These are phyloP conservation scores for Ophiocordyceps camponoti-rufipedis DNA, from an alignment of 2,329 filamentous ascomycete species.

Conservation along the genomic window DNA sequence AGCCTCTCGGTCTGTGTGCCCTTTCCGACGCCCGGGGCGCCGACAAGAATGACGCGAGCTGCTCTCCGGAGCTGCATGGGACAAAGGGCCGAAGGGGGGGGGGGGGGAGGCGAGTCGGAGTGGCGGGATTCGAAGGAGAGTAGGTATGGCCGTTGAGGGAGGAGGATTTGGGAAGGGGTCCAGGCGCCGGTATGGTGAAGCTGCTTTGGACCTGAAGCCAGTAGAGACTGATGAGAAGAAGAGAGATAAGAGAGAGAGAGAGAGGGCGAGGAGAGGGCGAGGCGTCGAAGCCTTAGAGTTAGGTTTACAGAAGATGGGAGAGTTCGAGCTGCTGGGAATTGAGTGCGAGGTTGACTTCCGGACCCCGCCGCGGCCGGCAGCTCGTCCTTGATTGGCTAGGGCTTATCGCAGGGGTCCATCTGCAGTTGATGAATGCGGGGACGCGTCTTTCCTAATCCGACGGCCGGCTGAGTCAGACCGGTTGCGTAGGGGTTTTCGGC, in stretches of 20 bases:
- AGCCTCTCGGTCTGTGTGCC: conserved; percentile 88
- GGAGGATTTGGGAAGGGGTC: background rate
- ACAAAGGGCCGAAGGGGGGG: background rate
- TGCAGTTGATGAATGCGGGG: background rate
- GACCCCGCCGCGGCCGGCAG: background rate
- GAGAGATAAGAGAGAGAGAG: background rate
- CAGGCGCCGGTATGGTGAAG: background rate
- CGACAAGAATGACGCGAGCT: conserved; percentile 84
- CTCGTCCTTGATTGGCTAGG: too few relatives aligned
- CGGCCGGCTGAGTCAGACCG: background rate
- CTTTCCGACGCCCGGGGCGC: conserved; percentile 92
- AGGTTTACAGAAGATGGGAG: background rate
- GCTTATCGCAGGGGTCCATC: too few relatives aligned
- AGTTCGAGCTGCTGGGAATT: background rate
- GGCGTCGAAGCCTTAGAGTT: background rate
- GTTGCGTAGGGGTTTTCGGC: background rate
- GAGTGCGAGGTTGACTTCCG: background rate
- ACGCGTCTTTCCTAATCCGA: background rate
- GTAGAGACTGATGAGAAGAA: background rate
- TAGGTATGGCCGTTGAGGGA: background rate
- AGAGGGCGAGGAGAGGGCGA: background rate
- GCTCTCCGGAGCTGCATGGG: conserved; percentile 54
- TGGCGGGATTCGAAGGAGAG: too few relatives aligned
- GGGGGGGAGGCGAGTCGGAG: background rate
- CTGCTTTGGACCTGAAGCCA: background rate